Evolutionary conservation across 352 stramenopile species (phyloP), one percentile per base, ranked within the genome.

Genomic region (Globisporangium nagaii): DNA sequence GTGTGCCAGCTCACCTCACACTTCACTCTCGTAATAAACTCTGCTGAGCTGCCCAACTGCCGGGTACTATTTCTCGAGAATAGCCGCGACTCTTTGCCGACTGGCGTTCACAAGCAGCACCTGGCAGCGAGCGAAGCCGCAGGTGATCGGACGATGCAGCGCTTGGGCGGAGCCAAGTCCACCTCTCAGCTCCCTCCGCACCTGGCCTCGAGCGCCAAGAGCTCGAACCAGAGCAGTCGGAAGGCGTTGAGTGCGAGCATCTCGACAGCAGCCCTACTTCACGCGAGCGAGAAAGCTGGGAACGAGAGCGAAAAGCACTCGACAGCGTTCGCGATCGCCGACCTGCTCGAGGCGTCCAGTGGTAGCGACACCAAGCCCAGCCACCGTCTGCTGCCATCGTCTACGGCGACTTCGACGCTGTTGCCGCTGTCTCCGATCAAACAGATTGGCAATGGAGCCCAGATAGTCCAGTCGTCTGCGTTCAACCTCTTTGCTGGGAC

Each of bases 211-310:
- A 24, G 4, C 1, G 13, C 12, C 34, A 45, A 17, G 17, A 52
- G n/a, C 20, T 24, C 13, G 6, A 45, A 41, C 4, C 31, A 24
- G 12, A 54, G 48, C 15, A 31, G 20, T 3, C 24, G 24, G 4
- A 53, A 64, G 13, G 42, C 30, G 34, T 53, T 80, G n/a, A 64
- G 62, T 41, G 59, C 56, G 1, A 80, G 68, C 56, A 67, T 80
- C 12, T 78, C 71, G 8, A 51, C 60, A 0, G 63, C 73, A 3
- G 66, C 62, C 7, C 59, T 80, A 20, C 25, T 62, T 1, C 25
- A 41, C 0, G 32, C 55, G 30, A 37, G 52, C 27, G 36, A 44
- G 20, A 12, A n/a, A 3, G 4, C 53, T 20, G 19, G 70, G 6
- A 25, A 54, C n/a, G n/a, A n/a, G 8, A 2, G 4, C 22, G 25